Conservation (phyloP, 805 yeast genomes). For the Spencermartinsiella europaea region DNA sequence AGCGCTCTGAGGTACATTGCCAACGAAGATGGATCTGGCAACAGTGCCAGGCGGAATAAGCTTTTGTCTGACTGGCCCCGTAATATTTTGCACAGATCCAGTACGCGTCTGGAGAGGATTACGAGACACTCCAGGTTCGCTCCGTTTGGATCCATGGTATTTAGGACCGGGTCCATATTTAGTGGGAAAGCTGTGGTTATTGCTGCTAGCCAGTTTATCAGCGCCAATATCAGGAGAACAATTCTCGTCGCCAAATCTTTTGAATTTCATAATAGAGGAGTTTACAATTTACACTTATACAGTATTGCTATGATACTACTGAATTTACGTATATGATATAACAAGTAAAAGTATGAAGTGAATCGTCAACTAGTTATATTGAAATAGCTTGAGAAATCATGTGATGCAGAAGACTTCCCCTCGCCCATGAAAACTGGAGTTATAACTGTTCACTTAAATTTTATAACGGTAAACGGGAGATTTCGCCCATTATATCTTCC, state of each 20-base stretch:
- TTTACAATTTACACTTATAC: too few relatives aligned
- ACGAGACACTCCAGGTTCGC: not conserved
- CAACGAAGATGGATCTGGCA: slow-evolving; percentile 6
- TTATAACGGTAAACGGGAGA: too few relatives aligned
- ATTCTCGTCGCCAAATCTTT: not conserved
- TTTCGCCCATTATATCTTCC: too few relatives aligned
- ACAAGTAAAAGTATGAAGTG: too few relatives aligned
- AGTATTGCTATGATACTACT: too few relatives aligned
- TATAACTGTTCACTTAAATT: too few relatives aligned
- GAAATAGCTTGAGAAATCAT: too few relatives aligned
- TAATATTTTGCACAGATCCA: not conserved
- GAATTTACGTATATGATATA: too few relatives aligned
- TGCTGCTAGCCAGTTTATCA: not conserved
- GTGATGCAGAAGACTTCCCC: too few relatives aligned
- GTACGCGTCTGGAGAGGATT: not conserved
- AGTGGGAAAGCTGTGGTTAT: too few relatives aligned
- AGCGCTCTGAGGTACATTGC: slow-evolving; percentile 7
- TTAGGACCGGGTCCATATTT: not conserved
- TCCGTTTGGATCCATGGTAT: not conserved
- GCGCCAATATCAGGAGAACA: not conserved
- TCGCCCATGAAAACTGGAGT: too few relatives aligned
- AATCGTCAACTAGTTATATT: too few relatives aligned
- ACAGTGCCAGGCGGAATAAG: not conserved
- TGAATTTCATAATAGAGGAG: not conserved
- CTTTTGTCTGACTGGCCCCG: not conserved